Base-by-base conservation (phyloP, 2,329 filamentous ascomycete genomes). In the Cladophialophora yegresii region DNA sequence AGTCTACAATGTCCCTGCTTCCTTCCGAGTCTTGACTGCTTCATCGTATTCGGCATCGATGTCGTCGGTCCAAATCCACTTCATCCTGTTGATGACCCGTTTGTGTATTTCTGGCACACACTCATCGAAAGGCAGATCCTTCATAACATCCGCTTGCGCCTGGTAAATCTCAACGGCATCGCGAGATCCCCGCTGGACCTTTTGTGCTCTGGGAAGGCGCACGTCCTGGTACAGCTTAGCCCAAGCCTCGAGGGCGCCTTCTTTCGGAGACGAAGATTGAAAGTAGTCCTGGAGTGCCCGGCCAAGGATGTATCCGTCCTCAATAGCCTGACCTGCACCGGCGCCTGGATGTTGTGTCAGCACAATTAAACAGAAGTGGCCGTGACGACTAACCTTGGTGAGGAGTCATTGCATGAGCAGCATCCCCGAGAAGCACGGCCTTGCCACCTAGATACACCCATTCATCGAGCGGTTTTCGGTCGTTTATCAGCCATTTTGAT, bases 321-420 rank as follows among this genome's bases (percentile, higher is more conserved):
- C 88, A 51, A 90, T 89, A 0, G 88, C 88, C 64, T 85, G 80
- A 0, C 77, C 86, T 9, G 83, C 87, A 2, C 87, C 87, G 70
- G 87, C 85, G 0, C 82, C 86, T 74, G 85, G 83, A 64, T 12
- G 12, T 32, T 33, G 54, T 36, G 49, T 61, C 28, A 61, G 58
- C 28, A 47, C 30, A 30, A 7, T 23, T 22, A 10, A 45, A 23
- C 30, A 5, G 4, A 49, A 12, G 53, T 5, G 13, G 9, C 9
- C 8, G 30, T 20, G 5, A 13, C 8, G 10, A 53, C 20, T 22
- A 12, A 40, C 66, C 69, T 60, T 71, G 70, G 69, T 75, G 74
- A 5, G 75, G 73, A n/a, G 67, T 69, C 72, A 75, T 75, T 0
- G 74, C 74, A 67, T 76, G 74, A 2, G 72, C 75, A 10, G 74